Evolutionary conservation across 495 filamentous ascomycete species (phyloP).

Genomic region (Cairneyella variabilis): DNA sequence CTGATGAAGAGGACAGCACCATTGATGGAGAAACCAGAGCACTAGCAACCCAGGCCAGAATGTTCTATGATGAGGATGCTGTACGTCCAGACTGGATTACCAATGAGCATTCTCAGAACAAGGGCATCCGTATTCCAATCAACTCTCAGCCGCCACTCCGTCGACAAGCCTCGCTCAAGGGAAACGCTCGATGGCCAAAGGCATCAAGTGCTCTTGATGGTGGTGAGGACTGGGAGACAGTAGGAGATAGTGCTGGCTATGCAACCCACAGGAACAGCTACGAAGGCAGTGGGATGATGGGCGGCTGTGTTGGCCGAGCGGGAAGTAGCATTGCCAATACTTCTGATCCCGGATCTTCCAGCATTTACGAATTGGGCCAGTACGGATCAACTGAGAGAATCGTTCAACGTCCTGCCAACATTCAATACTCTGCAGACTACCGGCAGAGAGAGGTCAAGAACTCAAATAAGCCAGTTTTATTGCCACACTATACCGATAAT

Average conservation of each 20-base stretch:
- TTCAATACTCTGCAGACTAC: constrained; percentile 16
- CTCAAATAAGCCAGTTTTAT: constrained; percentile 15
- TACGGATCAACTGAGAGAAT: constrained; percentile 19
- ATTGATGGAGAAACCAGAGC: neutral
- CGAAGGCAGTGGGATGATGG: neutral
- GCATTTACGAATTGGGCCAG: constrained; percentile 1
- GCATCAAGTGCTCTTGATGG: constrained; percentile 8
- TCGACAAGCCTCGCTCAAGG: neutral
- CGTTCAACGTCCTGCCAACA: constrained; percentile 18
- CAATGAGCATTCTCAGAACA: neutral
- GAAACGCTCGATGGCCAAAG: neutral
- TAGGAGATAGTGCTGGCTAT: constrained; percentile 14
- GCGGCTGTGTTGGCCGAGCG: neutral
- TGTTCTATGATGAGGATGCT: constrained; percentile 19
- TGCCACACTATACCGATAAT: constrained; percentile 14
- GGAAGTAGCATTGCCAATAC: constrained; percentile 23
- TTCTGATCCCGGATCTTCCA: constrained; percentile 17
- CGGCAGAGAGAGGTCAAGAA: constrained; percentile 17
- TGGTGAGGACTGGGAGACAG: constrained; percentile 26
- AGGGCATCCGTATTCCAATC: constrained; percentile 15
- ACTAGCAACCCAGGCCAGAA: neutral
- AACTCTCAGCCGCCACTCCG: neutral
- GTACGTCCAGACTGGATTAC: constrained; percentile 3
- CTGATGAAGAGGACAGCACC: no score
- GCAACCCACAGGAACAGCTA: neutral